Evolutionary conservation across 2,329 filamentous ascomycete species (phyloP).

Genomic region (Penicillium expansum): DNA sequence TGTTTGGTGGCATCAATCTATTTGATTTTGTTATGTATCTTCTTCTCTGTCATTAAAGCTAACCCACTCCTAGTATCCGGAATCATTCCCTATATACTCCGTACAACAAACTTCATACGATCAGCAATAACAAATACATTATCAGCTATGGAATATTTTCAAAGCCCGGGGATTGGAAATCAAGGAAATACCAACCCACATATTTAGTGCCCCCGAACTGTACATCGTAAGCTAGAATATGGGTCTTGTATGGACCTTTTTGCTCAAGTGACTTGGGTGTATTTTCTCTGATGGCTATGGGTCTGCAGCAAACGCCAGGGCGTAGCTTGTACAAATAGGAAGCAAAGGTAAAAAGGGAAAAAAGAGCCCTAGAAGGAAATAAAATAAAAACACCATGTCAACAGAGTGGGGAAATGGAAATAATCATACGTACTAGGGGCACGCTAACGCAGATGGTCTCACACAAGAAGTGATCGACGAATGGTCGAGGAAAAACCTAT

Average conservation of each 20-base stretch:
- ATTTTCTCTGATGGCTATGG: neutral
- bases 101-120: neutral
- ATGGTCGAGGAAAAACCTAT: slow-evolving; percentile 12
- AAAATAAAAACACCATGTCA: slow-evolving; percentile 3
- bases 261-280: neutral
- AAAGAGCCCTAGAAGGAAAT: neutral
- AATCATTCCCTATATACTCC: neutral
- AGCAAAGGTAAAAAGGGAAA: neutral
- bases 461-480: slow-evolving; percentile 24
- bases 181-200: neutral
- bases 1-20: slow-evolving; percentile 2
- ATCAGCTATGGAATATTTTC: neutral
- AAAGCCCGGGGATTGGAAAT: neutral
- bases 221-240: neutral
- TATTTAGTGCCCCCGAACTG: neutral
- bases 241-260: neutral
- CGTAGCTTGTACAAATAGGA: slow-evolving; percentile 7
- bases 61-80: neutral
- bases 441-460: slow-evolving; percentile 26
- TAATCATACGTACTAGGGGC: slow-evolving; percentile 24
- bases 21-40: slow-evolving; percentile 2
- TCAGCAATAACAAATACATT: neutral
- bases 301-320: slow-evolving; percentile 10
- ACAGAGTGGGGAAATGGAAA: slow-evolving; percentile 18
- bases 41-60: neutral